Conservation (phyloP, 768 basidiomycete species). For the Harrya chromipes region DNA sequence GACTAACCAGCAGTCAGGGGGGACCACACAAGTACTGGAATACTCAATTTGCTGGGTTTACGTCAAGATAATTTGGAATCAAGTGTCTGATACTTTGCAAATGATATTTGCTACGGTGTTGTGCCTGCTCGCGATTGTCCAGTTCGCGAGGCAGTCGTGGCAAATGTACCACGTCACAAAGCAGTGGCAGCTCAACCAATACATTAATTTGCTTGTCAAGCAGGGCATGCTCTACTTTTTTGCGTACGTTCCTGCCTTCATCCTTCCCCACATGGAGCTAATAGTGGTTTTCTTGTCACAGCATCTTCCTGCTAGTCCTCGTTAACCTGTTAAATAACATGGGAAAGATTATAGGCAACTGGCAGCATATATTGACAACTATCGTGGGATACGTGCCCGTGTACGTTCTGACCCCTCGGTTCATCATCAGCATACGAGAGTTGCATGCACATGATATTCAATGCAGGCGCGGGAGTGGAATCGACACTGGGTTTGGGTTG, state of each 20-base stretch:
- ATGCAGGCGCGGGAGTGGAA: not conserved
- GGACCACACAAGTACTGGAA: no score
- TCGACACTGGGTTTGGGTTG: conserved; percentile 4
- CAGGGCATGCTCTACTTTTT: conserved; percentile 1
- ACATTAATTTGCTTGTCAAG: not conserved
- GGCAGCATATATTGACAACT: not conserved
- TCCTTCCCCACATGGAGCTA: no score
- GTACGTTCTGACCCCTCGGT: not conserved
- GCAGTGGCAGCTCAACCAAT: not conserved
- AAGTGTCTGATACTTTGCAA: not conserved
- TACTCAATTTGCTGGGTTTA: no score
- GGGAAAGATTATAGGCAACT: not conserved
- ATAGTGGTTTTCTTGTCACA: no score
- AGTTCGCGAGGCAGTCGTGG: not conserved
- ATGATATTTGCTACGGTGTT: not conserved
- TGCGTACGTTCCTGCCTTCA: not conserved
- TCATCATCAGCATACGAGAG: conserved; percentile 1
- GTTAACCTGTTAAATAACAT: not conserved
- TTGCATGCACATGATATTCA: not conserved
- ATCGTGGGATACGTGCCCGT: not conserved
- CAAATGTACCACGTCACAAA: not conserved
- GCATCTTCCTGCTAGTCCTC: not conserved
- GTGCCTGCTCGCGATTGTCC: not conserved
- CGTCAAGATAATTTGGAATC: not conserved
- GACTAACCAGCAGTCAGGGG: no score